phyloP scores from a whole-genome alignment of 23 red algal genomes.

The Gracilariopsis chorda region DNA sequence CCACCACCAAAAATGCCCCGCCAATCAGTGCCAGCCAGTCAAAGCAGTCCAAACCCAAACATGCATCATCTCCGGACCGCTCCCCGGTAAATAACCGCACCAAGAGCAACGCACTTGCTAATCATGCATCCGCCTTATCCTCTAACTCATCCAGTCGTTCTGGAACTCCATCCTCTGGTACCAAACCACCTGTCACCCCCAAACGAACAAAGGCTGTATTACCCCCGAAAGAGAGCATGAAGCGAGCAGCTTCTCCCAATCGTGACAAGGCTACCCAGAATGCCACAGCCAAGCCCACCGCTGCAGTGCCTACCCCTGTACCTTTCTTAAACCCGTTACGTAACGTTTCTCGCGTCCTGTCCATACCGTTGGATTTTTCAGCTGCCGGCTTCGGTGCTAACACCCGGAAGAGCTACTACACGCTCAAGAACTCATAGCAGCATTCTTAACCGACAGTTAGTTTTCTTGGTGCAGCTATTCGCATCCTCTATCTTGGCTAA shows the following conservation, averaged over 20 bases:
- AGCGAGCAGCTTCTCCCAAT: neutral
- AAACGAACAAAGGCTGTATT: neutral
- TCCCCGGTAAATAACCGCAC: neutral
- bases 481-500: neutral
- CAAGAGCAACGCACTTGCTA: neutral
- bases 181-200: slow-evolving; percentile 9
- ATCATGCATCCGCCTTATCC: neutral
- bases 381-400: neutral
- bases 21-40: no score
- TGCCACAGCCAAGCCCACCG: neutral
- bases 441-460: neutral
- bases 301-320: neutral
- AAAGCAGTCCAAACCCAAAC: no score
- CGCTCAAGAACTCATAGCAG: slow-evolving; percentile 11
- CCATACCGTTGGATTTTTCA: slow-evolving; percentile 17
- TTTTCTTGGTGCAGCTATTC: neutral
- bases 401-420: slow-evolving; percentile 22
- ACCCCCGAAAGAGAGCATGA: neutral
- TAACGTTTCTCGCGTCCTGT: neutral
- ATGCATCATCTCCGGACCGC: no score
- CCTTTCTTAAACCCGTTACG: neutral
- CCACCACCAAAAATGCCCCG: no score
- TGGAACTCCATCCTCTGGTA: neutral
- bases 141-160: slow-evolving; percentile 17
- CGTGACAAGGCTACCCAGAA: neutral